phyloP scores from a whole-genome alignment of 371 early-diverging fungal genomes.

The Aphelidium insulamus region DNA sequence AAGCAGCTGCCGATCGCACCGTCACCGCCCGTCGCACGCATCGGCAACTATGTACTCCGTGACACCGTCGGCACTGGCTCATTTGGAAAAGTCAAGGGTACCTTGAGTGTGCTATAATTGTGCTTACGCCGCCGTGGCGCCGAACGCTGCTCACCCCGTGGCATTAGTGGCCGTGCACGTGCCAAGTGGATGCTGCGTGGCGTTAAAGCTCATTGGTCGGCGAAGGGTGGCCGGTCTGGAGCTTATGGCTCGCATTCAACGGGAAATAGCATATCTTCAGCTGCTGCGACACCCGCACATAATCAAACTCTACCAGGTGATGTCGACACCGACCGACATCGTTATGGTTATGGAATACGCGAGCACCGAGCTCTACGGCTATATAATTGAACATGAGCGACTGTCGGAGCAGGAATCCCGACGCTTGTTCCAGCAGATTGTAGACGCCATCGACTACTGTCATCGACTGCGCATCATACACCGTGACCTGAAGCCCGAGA shows the following conservation, averaged over 20 bases:
- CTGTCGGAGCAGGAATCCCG: slow-evolving; percentile 77
- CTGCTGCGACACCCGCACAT: slow-evolving; percentile 90
- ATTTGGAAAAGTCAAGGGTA: slow-evolving; percentile 95
- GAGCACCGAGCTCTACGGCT: slow-evolving; percentile 85
- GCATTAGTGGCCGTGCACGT: slow-evolving; percentile 75
- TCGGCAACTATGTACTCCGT: slow-evolving; percentile 77
- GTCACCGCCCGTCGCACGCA: too few relatives aligned
- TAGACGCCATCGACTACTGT: slow-evolving; percentile 94
- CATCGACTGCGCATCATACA: slow-evolving; percentile 96
- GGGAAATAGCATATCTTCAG: slow-evolving; percentile 93
- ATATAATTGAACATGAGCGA: slow-evolving; percentile 81
- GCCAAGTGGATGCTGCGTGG: slow-evolving; percentile 77
- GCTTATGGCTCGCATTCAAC: slow-evolving; percentile 77
- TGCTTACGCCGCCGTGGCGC: neutral
- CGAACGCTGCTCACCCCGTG: neutral
- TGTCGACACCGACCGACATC: slow-evolving; percentile 83
- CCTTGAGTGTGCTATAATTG: neutral
- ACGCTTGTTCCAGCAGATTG: slow-evolving; percentile 89
- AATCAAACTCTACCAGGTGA: slow-evolving; percentile 95
- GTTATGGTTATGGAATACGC: slow-evolving; percentile 96
- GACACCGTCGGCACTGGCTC: slow-evolving; percentile 87
- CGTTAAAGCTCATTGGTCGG: slow-evolving; percentile 84
- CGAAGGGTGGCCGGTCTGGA: slow-evolving; percentile 73
- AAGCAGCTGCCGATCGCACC: too few relatives aligned
- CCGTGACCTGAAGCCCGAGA: slow-evolving; percentile 67